Evolutionary conservation across 495 filamentous ascomycete genomes (phyloP).

Genomic region (Pyronema domesticum): DNA sequence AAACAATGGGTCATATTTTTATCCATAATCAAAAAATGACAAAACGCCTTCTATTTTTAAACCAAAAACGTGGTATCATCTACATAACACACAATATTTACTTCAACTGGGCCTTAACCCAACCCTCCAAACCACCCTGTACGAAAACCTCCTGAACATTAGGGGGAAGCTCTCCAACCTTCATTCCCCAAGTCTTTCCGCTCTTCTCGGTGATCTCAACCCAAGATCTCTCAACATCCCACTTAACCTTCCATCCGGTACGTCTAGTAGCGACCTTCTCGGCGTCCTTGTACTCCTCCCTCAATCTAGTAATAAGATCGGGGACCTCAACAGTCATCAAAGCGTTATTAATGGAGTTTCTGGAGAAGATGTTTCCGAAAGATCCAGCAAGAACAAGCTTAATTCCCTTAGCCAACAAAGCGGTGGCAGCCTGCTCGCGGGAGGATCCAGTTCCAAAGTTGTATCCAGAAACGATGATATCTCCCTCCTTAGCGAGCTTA

Average conservation of each 20-base stretch:
- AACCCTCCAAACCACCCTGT: slow-evolving; percentile 59
- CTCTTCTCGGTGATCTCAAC: slow-evolving; percentile 44
- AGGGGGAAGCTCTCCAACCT: slow-evolving; percentile 67
- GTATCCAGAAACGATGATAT: slow-evolving; percentile 72
- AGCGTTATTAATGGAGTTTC: slow-evolving; percentile 88
- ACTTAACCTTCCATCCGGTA: slow-evolving; percentile 75
- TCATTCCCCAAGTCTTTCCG: slow-evolving; percentile 46
- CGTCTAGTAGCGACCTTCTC: slow-evolving; percentile 52
- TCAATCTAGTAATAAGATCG: slow-evolving; percentile 46
- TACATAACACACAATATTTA: not conserved
- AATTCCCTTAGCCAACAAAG: slow-evolving; percentile 71
- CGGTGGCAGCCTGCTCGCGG: slow-evolving; percentile 77
- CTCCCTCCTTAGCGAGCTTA: slow-evolving; percentile 39
- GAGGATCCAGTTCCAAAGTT: slow-evolving; percentile 80
- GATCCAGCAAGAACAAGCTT: slow-evolving; percentile 68
- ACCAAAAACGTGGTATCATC: no score
- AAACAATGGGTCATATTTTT: no score
- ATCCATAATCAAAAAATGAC: no score
- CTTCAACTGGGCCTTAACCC: slow-evolving; percentile 53
- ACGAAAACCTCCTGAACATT: slow-evolving; percentile 88
- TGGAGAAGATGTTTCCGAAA: slow-evolving; percentile 75
- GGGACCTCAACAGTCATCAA: slow-evolving; percentile 73
- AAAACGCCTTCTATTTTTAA: no score
- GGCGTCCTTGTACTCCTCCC: slow-evolving; percentile 39
- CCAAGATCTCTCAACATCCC: slow-evolving; percentile 60